phyloP scores from a whole-genome alignment of 257 asterid genomes.

The Primulina eburnea region DNA sequence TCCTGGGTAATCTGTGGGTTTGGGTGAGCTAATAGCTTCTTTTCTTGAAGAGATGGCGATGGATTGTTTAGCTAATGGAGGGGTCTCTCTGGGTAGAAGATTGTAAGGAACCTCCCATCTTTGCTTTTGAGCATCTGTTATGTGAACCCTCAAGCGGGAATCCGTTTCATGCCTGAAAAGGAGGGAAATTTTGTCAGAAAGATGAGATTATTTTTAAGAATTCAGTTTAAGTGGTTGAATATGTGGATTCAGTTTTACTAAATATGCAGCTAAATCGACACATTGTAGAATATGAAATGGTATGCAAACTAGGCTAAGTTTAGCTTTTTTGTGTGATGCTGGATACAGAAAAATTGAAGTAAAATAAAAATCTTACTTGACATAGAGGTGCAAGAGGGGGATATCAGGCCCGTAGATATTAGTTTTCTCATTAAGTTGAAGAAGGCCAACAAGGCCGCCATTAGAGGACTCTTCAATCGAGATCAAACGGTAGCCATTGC shows the following conservation, averaged over 20 bases:
- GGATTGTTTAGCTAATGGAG: constrained; percentile 43
- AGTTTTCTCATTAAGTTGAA: constrained; percentile 70
- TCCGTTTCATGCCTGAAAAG: constrained; percentile 73
- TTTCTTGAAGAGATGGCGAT: constrained; percentile 30
- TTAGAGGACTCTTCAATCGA: constrained; percentile 62
- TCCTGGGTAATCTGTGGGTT: constrained; percentile 41
- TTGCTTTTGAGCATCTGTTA: constrained; percentile 71
- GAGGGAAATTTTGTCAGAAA: background rate
- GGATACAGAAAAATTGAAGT: background rate
- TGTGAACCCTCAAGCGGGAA: constrained; percentile 71
- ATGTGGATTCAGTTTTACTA: too few species aligned
- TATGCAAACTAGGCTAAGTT: too few species aligned
- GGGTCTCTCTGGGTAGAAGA: constrained; percentile 62
- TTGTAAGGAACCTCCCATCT: constrained; percentile 97
- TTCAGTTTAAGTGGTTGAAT: too few species aligned
- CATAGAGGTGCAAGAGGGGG: constrained; percentile 76
- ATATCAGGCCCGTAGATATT: constrained; percentile 76
- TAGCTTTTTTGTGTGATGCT: too few species aligned
- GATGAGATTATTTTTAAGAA: constrained; percentile 7
- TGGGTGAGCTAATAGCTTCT: constrained; percentile 17
- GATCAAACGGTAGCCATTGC: constrained; percentile 71
- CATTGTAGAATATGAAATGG: too few species aligned
- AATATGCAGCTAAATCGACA: background rate
- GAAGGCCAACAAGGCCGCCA: constrained; percentile 81
- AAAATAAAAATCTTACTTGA: constrained; percentile 49